Evolutionary conservation across 2,329 filamentous ascomycete species (phyloP).

Genomic region (Cercospora berteroae): DNA sequence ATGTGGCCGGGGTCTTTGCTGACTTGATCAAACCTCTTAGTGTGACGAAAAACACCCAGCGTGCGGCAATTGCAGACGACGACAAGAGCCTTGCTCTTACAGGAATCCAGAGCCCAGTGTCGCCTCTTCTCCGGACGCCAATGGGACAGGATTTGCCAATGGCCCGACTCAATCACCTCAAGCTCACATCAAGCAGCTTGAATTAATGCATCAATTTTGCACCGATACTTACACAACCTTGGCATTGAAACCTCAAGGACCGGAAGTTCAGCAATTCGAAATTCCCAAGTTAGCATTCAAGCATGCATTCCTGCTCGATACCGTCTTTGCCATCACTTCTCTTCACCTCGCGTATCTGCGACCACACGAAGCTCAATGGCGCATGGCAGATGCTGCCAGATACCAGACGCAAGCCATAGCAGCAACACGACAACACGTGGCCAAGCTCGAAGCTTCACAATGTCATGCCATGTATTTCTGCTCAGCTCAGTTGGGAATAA

Average conservation of each 20-base stretch:
- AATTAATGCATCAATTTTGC: constrained; percentile 28
- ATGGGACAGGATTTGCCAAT: constrained; percentile 10
- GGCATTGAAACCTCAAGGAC: constrained; percentile 9
- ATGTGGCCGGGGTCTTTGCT: not conserved
- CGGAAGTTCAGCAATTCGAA: constrained; percentile 16
- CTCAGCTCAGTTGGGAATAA: constrained; percentile 23
- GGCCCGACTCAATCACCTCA: constrained; percentile 1
- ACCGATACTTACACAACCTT: constrained; percentile 23
- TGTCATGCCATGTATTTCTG: constrained; percentile 23
- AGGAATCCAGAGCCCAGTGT: constrained; percentile 15
- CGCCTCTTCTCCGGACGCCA: constrained; percentile 17
- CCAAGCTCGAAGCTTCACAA: constrained; percentile 17
- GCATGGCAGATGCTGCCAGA: constrained; percentile 20
- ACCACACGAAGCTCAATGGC: constrained; percentile 14
- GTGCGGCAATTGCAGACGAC: constrained; percentile 25
- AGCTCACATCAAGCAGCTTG: constrained; percentile 24
- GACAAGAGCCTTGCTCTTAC: constrained; percentile 28
- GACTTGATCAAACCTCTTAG: constrained; percentile 1
- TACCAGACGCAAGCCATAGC: constrained; percentile 23
- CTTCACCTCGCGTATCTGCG: constrained; percentile 24
- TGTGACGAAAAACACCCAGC: constrained; percentile 25
- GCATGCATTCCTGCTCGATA: constrained; percentile 25
- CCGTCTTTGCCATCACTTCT: constrained; percentile 27
- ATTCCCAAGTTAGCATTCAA: constrained; percentile 24
- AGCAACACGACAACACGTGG: constrained; percentile 18